These are phyloP conservation scores for Emergomyces pasteurianus DNA, from an alignment of 2,329 filamentous ascomycete species.

Conservation along the genomic window DNA sequence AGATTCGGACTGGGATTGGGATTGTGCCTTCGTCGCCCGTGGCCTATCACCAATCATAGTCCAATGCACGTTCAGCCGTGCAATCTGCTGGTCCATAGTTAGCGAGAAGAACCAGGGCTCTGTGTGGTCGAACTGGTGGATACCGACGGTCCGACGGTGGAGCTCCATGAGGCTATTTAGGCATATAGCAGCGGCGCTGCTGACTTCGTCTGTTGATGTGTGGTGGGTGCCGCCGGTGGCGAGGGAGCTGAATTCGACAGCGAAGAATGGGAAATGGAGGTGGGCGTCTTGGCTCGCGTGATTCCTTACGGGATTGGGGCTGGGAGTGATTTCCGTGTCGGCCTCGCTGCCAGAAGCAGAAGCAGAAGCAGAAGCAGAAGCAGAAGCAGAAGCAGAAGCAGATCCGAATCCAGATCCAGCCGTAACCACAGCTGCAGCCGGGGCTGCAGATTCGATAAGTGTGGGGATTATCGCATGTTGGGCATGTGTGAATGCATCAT, in stretches of 20 bases:
- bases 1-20: not conserved
- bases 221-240: not conserved
- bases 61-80: slow-evolving; percentile 2
- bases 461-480: not conserved
- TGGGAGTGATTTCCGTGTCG: not conserved
- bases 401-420: not conserved
- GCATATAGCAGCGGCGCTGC: not conserved
- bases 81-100: slow-evolving; percentile 1
- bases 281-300: not conserved
- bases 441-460: not conserved
- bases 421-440: not conserved
- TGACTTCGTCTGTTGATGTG: not conserved
- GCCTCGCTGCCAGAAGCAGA: not conserved
- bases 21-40: not conserved
- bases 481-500: not conserved
- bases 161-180: not conserved
- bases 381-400: not conserved
- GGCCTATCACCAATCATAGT: not conserved
- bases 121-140: not conserved
- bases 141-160: not conserved
- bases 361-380: not conserved
- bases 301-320: not conserved
- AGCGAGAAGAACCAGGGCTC: not conserved
- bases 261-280: not conserved
- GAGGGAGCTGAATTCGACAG: not conserved